phyloP scores from a whole-genome alignment of 352 stramenopile genomes.

The Phytophthora chlamydospora region DNA sequence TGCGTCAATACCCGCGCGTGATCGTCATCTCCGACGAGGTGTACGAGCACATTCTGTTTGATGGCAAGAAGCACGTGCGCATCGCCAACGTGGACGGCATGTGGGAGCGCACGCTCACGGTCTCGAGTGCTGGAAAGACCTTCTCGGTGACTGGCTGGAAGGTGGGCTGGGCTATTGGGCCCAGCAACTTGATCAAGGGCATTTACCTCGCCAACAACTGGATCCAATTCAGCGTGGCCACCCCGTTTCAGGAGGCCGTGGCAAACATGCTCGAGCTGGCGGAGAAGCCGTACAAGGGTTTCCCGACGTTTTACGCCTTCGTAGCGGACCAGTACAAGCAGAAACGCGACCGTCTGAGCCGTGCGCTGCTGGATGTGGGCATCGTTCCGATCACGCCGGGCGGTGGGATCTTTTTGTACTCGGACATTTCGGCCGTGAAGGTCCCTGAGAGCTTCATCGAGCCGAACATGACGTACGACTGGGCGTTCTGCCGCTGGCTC shows the following conservation, averaged over 20 bases:
- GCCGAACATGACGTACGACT: constrained; percentile 82
- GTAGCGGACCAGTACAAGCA: constrained; percentile 76
- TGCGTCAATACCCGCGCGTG: constrained; percentile 80
- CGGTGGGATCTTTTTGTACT: constrained; percentile 85
- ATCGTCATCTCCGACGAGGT: constrained; percentile 98
- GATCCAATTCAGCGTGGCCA: constrained; percentile 88
- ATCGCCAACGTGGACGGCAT: constrained; percentile 85
- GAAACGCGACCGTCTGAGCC: constrained; percentile 69
- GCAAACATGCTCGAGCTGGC: constrained; percentile 79
- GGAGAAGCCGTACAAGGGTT: constrained; percentile 72
- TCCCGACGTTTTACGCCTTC: constrained; percentile 82
- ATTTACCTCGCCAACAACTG: constrained; percentile 87
- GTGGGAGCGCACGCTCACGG: constrained; percentile 87
- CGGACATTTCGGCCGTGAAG: constrained; percentile 71
- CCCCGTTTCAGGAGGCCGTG: constrained; percentile 87
- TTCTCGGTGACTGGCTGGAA: constrained; percentile 95
- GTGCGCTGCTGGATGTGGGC: constrained; percentile 57
- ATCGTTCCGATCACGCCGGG: constrained; percentile 69
- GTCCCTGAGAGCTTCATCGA: constrained; percentile 58
- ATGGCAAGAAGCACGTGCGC: constrained; percentile 69
- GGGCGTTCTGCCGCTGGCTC: constrained; percentile 93
- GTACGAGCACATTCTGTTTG: constrained; percentile 97
- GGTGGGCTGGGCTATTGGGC: constrained; percentile 92
- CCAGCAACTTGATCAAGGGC: constrained; percentile 69
- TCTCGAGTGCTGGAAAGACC: constrained; percentile 93